phyloP scores from a whole-genome alignment of 2,329 filamentous ascomycete genomes.

The Arthrobotrys sinensis region DNA sequence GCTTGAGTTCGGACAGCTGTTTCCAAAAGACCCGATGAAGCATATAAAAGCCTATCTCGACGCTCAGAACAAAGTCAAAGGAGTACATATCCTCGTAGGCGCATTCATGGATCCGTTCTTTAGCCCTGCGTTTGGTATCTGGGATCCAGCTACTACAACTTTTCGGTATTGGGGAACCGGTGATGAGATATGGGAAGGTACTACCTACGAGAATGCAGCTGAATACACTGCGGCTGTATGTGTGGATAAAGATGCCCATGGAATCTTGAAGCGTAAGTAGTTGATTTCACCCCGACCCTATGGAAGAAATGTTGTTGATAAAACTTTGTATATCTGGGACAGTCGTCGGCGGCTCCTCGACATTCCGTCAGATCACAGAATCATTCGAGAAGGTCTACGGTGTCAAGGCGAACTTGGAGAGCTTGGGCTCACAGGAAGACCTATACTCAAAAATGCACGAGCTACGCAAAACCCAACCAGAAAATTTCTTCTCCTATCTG shows the following conservation, averaged over 20 bases:
- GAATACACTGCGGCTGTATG: conserved; percentile 66
- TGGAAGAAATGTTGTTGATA: not conserved
- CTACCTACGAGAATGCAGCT: conserved; percentile 67
- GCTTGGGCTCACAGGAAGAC: conserved; percentile 65
- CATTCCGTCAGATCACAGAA: conserved; percentile 63
- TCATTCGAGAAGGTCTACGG: conserved; percentile 65
- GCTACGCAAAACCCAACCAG: conserved; percentile 30
- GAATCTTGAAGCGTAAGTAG: conserved; percentile 63
- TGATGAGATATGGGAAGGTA: conserved; percentile 67
- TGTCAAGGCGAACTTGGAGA: conserved; percentile 62
- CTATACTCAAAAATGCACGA: conserved; percentile 65
- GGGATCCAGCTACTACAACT: conserved; percentile 63
- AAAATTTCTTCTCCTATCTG: conserved; percentile 23
- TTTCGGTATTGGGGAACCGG: conserved; percentile 67
- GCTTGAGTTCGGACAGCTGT: conserved; percentile 67
- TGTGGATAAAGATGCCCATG: conserved; percentile 63
- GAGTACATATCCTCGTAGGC: conserved; percentile 68
- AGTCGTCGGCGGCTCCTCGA: conserved; percentile 67
- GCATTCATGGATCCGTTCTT: conserved; percentile 67
- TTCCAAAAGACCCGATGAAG: conserved; percentile 68
- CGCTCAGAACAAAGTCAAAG: conserved; percentile 66
- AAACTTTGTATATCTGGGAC: conserved; percentile 28
- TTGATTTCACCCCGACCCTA: not conserved
- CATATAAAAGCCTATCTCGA: conserved; percentile 68
- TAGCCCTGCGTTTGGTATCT: conserved; percentile 62